These are phyloP conservation scores for Talaromyces funiculosus DNA, from an alignment of 2,329 filamentous ascomycete genomes.

Conservation along the genomic window DNA sequence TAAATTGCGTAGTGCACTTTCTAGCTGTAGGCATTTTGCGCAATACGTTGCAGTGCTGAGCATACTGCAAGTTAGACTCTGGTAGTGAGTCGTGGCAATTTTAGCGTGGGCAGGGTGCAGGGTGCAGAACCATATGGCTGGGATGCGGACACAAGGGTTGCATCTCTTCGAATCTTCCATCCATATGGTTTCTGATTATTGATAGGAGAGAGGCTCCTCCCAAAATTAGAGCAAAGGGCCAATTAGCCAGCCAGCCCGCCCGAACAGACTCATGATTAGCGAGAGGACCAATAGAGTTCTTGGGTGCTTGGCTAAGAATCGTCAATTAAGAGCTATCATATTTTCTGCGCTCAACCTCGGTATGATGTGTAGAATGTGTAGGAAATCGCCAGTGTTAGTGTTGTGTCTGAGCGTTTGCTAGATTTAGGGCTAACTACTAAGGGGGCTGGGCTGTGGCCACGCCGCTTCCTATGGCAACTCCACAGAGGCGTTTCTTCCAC, in stretches of 20 bases:
- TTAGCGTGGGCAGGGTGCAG: neutral
- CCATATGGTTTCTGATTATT: neutral
- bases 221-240: neutral
- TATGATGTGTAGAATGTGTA: conserved; percentile 3
- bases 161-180: neutral
- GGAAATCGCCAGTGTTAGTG: neutral
- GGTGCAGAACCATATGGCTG: conserved; percentile 7
- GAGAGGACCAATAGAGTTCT: neutral
- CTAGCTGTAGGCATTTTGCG: neutral
- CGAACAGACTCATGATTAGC: neutral
- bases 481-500: conserved; percentile 8
- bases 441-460: neutral
- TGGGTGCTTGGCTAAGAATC: neutral
- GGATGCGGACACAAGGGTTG: conserved; percentile 5
- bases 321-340: conserved; percentile 16
- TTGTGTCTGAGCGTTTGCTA: conserved; percentile 10
- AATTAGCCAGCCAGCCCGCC: neutral
- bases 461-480: neutral
- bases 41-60: neutral
- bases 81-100: conserved; percentile 10
- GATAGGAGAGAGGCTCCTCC: neutral
- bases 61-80: conserved; percentile 5
- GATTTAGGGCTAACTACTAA: conserved; percentile 2
- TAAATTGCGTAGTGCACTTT: neutral
- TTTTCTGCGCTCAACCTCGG: neutral